Conservation (phyloP, 2,329 filamentous ascomycete genomes). For the Fusarium poae region DNA sequence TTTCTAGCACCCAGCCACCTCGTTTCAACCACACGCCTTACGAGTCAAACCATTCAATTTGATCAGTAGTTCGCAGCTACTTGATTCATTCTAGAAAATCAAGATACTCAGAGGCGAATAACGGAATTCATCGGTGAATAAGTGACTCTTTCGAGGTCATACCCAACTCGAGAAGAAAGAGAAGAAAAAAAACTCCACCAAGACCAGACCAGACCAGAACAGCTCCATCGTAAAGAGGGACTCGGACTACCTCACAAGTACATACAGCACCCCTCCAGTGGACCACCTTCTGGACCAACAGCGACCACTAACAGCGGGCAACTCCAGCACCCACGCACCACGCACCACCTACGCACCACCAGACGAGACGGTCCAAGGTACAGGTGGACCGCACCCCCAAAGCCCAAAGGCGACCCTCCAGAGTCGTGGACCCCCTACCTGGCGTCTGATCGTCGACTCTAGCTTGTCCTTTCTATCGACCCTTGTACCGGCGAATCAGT, state of each 20-base stretch:
- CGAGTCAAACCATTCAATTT: slow-evolving; percentile 41
- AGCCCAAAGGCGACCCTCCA: slow-evolving; percentile 40
- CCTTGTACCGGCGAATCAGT: slow-evolving; percentile 46
- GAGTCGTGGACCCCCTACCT: slow-evolving; percentile 43
- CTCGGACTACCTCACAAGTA: slow-evolving; percentile 33
- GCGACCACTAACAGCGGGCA: slow-evolving; percentile 39
- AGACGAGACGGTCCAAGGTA: slow-evolving; percentile 34
- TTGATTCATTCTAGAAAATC: slow-evolving; percentile 27
- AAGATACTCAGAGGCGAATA: slow-evolving; percentile 18
- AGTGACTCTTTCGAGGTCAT: slow-evolving; percentile 38
- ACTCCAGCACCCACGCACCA: slow-evolving; percentile 27
- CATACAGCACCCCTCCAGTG: slow-evolving; percentile 39
- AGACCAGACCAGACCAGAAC: slow-evolving; percentile 32
- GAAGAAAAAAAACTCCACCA: slow-evolving; percentile 30
- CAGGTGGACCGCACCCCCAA: slow-evolving; percentile 47
- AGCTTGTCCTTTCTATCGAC: slow-evolving; percentile 36
- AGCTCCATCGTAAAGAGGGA: slow-evolving; percentile 38
- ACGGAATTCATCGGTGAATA: slow-evolving; percentile 35
- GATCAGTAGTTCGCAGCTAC: slow-evolving; percentile 26
- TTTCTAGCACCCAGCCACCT: slow-evolving; percentile 34
- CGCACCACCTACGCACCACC: slow-evolving; percentile 45
- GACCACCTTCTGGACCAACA: slow-evolving; percentile 44
- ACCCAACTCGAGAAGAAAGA: slow-evolving; percentile 23
- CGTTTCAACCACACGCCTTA: slow-evolving; percentile 37
- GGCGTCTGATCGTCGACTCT: slow-evolving; percentile 49